Percentiles rank a stretch among this genome's conserved stretches.
These are phyloP conservation scores for Aspergillus aculeatinus DNA, from an alignment of 2,329 filamentous ascomycete genomes.

Conservation along the genomic window DNA sequence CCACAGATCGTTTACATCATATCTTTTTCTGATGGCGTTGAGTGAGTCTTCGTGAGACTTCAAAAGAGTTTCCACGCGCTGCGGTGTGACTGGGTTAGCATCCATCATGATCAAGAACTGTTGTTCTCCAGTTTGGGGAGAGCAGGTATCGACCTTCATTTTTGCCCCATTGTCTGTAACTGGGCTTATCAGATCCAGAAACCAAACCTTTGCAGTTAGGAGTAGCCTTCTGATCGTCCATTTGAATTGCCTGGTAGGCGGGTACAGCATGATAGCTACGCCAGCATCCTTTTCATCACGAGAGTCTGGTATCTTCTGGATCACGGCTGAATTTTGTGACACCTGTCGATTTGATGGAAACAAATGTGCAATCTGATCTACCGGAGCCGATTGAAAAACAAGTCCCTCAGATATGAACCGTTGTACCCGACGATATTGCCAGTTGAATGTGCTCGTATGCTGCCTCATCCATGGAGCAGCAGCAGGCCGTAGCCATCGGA, in stretches of 20 bases:
- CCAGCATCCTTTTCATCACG: slow-evolving; percentile 16
- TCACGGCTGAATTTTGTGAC: neutral
- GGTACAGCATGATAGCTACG: slow-evolving; percentile 22
- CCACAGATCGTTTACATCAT: slow-evolving; percentile 18
- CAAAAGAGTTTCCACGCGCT: slow-evolving; percentile 20
- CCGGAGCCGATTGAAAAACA: slow-evolving; percentile 18
- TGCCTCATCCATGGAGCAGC: slow-evolving; percentile 15
- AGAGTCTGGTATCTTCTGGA: neutral
- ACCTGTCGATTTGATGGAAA: slow-evolving; percentile 1
- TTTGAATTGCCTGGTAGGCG: slow-evolving; percentile 11
- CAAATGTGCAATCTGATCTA: slow-evolving; percentile 10
- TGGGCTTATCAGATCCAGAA: slow-evolving; percentile 16
- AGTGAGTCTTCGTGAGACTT: slow-evolving; percentile 10
- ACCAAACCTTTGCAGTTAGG: slow-evolving; percentile 18
- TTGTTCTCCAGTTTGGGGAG: neutral
- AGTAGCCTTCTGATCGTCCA: slow-evolving; percentile 17
- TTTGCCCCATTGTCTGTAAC: slow-evolving; percentile 14
- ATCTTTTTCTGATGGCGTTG: slow-evolving; percentile 2
- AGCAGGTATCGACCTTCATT: slow-evolving; percentile 12
- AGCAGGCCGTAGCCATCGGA: slow-evolving; percentile 26
- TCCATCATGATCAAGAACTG: no score
- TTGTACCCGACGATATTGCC: slow-evolving; percentile 28
- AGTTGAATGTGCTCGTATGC: slow-evolving; percentile 13
- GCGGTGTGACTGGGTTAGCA: neutral
- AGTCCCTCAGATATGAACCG: slow-evolving; percentile 19